These are phyloP conservation scores for Aegilops tauschii DNA, from an alignment of 176 grass and related monocot species.

Conservation along the genomic window DNA sequence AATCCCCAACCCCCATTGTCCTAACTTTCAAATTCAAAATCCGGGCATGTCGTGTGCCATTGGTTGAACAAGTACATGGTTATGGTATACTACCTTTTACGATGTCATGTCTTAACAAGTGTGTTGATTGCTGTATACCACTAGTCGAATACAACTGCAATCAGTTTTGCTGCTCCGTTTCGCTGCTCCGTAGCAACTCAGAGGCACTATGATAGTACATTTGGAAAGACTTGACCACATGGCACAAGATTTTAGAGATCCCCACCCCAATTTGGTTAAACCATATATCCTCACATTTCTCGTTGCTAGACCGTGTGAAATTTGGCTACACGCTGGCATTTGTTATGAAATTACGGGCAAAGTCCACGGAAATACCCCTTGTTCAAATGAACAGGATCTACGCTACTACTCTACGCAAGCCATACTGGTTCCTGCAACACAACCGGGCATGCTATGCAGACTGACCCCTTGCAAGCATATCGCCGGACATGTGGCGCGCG, in stretches of 20 bases:
- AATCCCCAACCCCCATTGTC: no score
- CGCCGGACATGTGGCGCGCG: neutral
- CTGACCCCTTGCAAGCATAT: neutral
- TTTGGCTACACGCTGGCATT: neutral
- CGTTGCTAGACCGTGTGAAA: neutral
- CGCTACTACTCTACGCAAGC: neutral
- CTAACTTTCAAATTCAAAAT: no score
- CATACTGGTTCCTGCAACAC: neutral
- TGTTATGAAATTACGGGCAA: neutral
- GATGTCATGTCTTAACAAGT: no score
- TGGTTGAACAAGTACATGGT: no score
- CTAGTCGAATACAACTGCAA: no score
- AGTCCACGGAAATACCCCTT: neutral
- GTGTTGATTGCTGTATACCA: no score
- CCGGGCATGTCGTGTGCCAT: no score
- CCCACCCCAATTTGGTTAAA: neutral
- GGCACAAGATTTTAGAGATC: neutral
- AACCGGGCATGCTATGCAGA: neutral
- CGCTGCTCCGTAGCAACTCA: no score
- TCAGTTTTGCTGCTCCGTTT: no score
- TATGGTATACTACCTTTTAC: no score
- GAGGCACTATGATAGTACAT: neutral
- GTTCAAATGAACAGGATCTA: neutral
- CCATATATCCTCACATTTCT: neutral
- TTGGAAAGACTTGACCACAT: neutral